Conservation (phyloP, 805 yeast species). For the Metschnikowia peoriensis region DNA sequence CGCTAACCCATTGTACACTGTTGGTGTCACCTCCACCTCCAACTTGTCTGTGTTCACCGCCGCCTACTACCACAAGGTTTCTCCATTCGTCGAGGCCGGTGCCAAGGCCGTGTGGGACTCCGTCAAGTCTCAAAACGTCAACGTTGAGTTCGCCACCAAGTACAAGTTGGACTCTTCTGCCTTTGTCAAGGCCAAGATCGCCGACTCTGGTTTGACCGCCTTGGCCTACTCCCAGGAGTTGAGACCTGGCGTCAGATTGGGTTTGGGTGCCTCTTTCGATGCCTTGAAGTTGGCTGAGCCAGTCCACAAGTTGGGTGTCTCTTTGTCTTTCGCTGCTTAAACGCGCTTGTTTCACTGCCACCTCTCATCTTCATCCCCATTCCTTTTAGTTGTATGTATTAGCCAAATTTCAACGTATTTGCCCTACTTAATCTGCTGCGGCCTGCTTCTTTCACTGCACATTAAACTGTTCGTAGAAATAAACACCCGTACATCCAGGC, state of each 20-base stretch:
- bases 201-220: slow-evolving; percentile 93
- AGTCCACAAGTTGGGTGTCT: slow-evolving; percentile 96
- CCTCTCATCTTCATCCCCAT: background rate
- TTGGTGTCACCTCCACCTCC: slow-evolving; percentile 80
- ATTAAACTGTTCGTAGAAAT: background rate
- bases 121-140: slow-evolving; percentile 75
- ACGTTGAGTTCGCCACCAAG: slow-evolving; percentile 94
- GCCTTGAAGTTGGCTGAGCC: slow-evolving; percentile 94
- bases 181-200: slow-evolving; percentile 94
- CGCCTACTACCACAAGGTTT: slow-evolving; percentile 94
- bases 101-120: slow-evolving; percentile 97
- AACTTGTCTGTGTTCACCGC: slow-evolving; percentile 89
- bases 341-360: background rate
- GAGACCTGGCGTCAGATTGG: slow-evolving; percentile 94
- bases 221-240: slow-evolving; percentile 91
- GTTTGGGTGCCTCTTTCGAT: slow-evolving; percentile 96
- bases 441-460: background rate
- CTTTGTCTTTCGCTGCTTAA: slow-evolving; percentile 89
- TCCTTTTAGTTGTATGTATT: slow-evolving; percentile 5
- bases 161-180: slow-evolving; percentile 85
- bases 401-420: background rate
- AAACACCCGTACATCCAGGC: slow-evolving; percentile 11
- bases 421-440: background rate
- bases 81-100: slow-evolving; percentile 92
- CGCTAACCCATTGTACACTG: slow-evolving; percentile 82